A percentile compares a stretch with the other conserved stretches of the same genome.
phyloP scores from a whole-genome alignment of 1,284 basidiomycete species.

The Lentinus polychrous region DNA sequence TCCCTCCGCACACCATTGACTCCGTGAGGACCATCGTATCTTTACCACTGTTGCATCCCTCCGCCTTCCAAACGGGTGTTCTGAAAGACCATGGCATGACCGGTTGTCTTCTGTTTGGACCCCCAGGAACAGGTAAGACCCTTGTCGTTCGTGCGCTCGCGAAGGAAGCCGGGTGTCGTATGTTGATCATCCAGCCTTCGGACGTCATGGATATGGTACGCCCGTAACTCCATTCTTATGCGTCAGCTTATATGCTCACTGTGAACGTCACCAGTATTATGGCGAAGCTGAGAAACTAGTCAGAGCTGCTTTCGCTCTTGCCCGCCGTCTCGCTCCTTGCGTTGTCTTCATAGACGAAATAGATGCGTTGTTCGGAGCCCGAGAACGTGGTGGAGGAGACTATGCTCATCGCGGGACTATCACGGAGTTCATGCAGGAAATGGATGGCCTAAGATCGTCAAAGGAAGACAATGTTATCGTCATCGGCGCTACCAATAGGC shows the following conservation, averaged over 20 bases:
- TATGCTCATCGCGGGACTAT: slow-evolving; percentile 81
- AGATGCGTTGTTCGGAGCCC: slow-evolving; percentile 88
- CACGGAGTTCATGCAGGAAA: slow-evolving; percentile 98
- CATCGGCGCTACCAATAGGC: slow-evolving; percentile 91
- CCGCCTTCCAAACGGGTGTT: slow-evolving; percentile 87
- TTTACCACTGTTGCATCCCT: slow-evolving; percentile 83
- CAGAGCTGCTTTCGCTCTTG: slow-evolving; percentile 84
- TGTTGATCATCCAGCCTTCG: slow-evolving; percentile 79
- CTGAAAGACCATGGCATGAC: slow-evolving; percentile 86
- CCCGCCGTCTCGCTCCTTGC: slow-evolving; percentile 83
- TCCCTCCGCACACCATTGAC: slow-evolving; percentile 81
- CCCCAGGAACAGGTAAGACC: slow-evolving; percentile 90
- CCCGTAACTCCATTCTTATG: neutral
- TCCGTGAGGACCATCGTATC: slow-evolving; percentile 88
- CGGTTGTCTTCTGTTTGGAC: slow-evolving; percentile 85
- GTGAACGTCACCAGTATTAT: slow-evolving; percentile 58
- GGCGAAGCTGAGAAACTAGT: slow-evolving; percentile 96
- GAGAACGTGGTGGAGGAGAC: slow-evolving; percentile 70
- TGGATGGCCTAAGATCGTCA: slow-evolving; percentile 87
- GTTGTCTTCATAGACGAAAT: slow-evolving; percentile 97
- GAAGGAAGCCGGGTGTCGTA: slow-evolving; percentile 84
- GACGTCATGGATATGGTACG: slow-evolving; percentile 86
- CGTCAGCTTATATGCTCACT: slow-evolving; percentile 8
- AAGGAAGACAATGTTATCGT: slow-evolving; percentile 83
- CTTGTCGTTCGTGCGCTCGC: slow-evolving; percentile 87